These are phyloP conservation scores for Silene conica DNA, from an alignment of 148 eudicot genomes.

Conservation along the genomic window DNA sequence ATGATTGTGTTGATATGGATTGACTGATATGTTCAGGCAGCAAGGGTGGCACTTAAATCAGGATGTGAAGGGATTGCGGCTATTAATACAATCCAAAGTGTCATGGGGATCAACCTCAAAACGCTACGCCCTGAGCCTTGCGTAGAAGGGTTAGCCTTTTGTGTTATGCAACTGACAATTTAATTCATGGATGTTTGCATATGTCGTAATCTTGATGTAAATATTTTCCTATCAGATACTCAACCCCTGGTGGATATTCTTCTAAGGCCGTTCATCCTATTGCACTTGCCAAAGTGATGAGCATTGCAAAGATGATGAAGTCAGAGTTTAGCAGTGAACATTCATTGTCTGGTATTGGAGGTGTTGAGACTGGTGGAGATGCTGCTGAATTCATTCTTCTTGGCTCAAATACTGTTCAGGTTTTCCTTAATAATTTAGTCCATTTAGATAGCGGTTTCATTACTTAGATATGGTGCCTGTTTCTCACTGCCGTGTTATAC, in stretches of 20 bases:
- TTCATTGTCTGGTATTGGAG: slow-evolving; percentile 96
- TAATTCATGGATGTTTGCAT: neutral
- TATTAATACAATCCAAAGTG: slow-evolving; percentile 92
- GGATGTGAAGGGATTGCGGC: slow-evolving; percentile 98
- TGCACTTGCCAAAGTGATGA: slow-evolving; percentile 99
- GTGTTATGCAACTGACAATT: neutral
- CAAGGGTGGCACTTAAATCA: slow-evolving; percentile 68
- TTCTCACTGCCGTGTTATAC: neutral
- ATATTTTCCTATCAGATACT: slow-evolving; percentile 50
- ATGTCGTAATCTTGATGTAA: neutral
- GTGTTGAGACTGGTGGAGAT: slow-evolving; percentile 91
- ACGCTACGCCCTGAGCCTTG: slow-evolving; percentile 97
- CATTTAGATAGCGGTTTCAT: slow-evolving; percentile 1
- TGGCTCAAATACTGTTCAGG: slow-evolving; percentile 98
- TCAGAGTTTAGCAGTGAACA: slow-evolving; percentile 60
- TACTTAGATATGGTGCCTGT: neutral
- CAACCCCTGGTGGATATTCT: slow-evolving; percentile 98
- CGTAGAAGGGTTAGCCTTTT: slow-evolving; percentile 82
- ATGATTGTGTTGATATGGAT: too few species aligned
- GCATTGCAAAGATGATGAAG: slow-evolving; percentile 93
- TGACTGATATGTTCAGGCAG: slow-evolving; percentile 49
- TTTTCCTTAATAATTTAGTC: slow-evolving; percentile 21
- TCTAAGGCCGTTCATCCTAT: slow-evolving; percentile 95
- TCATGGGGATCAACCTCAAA: slow-evolving; percentile 94
- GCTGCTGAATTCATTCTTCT: slow-evolving; percentile 99